Evolutionary conservation across 78 protist genomes (phyloP).

Genomic region (Isochrysis galbana): DNA sequence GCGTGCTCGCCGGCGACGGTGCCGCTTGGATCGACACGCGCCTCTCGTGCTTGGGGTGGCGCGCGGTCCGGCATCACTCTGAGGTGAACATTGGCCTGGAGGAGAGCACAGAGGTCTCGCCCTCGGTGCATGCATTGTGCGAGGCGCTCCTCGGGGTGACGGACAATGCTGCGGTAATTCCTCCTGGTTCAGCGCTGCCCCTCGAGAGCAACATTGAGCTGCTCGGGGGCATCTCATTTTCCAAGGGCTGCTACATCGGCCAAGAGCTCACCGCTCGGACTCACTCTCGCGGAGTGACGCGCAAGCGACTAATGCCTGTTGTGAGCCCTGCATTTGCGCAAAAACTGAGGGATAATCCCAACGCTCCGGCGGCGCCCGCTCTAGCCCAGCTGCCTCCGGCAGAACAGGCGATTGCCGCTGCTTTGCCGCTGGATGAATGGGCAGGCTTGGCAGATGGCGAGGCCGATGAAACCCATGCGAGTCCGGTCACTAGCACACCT

Average conservation of each 20-base stretch:
- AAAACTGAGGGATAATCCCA: too few relatives aligned
- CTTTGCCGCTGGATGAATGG: neutral
- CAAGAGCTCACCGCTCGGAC: conserved; percentile 77
- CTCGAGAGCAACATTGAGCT: conserved; percentile 70
- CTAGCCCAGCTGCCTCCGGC: neutral
- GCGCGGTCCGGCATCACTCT: neutral
- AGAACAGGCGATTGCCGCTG: neutral
- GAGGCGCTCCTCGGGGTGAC: neutral
- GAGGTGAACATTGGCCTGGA: neutral
- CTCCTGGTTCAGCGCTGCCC: conserved; percentile 31
- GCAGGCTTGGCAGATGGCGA: too few relatives aligned
- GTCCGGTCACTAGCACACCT: neutral
- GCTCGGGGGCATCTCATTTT: conserved; percentile 64
- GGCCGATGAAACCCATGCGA: too few relatives aligned
- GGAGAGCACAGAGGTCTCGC: neutral
- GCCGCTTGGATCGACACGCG: neutral
- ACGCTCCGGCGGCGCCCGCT: neutral
- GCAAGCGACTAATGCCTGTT: conserved; percentile 72
- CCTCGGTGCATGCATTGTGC: neutral
- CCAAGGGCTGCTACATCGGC: conserved; percentile 84
- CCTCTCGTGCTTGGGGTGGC: neutral
- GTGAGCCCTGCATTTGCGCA: neutral
- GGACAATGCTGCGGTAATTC: neutral
- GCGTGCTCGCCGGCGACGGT: neutral
- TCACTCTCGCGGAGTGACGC: conserved; percentile 63